Conservation (phyloP, 2,329 filamentous ascomycete species). For the Botryotinia globosa region DNA sequence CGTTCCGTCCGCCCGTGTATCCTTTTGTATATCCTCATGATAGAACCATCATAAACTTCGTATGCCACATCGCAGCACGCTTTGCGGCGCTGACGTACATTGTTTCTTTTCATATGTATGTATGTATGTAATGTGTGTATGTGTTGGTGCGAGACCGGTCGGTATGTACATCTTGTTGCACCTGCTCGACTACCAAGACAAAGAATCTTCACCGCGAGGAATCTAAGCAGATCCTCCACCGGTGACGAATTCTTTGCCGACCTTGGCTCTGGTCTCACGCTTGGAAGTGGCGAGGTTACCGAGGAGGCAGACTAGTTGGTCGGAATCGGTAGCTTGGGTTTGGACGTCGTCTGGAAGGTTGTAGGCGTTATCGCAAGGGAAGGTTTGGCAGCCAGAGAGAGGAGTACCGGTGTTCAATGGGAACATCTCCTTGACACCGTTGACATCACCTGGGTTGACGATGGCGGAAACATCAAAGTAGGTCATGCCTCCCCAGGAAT, state of each 20-base stretch:
- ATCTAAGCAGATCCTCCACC: background rate
- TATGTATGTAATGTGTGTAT: background rate
- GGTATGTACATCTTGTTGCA: background rate
- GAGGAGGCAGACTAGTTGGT: slow-evolving; percentile 47
- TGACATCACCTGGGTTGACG: slow-evolving; percentile 48
- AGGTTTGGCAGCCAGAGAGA: slow-evolving; percentile 51
- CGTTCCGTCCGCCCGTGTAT: background rate
- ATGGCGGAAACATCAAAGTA: slow-evolving; percentile 61
- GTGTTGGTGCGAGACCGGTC: no score
- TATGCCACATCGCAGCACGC: slow-evolving; percentile 17
- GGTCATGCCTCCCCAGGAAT: slow-evolving; percentile 48
- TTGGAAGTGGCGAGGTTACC: slow-evolving; percentile 29
- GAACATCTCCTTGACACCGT: slow-evolving; percentile 55
- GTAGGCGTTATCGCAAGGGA: slow-evolving; percentile 55
- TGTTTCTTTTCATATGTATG: background rate
- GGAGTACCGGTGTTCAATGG: slow-evolving; percentile 41
- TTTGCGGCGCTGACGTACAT: slow-evolving; percentile 14
- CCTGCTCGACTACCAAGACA: background rate
- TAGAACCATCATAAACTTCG: slow-evolving; percentile 6
- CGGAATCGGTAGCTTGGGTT: slow-evolving; percentile 51
- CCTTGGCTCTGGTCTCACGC: background rate
- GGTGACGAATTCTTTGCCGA: background rate
- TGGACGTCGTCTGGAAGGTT: slow-evolving; percentile 53
- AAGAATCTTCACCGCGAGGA: background rate
- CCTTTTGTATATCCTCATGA: slow-evolving; percentile 13